A percentile compares a stretch with the other conserved stretches of the same genome.
Evolutionary conservation across 1,284 basidiomycete species (phyloP).

Genomic region (Pascua guehoae): DNA sequence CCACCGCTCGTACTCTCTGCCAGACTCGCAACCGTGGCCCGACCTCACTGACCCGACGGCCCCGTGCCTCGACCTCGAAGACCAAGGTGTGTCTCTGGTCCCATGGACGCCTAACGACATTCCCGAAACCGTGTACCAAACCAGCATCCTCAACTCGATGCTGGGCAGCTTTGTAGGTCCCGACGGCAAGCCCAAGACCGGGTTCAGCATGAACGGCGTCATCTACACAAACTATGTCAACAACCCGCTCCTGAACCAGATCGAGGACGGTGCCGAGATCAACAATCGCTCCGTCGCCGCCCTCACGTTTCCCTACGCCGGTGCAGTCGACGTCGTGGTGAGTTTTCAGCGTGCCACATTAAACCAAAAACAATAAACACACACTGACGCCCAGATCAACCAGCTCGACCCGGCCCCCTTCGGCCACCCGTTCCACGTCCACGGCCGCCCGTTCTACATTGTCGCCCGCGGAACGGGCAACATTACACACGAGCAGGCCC

Average conservation of each 20-base stretch:
- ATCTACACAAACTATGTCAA: constrained; percentile 31
- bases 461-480: constrained; percentile 40
- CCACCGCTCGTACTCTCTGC: constrained; percentile 14
- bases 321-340: constrained; percentile 5
- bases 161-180: constrained; percentile 21
- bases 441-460: constrained; percentile 30
- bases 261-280: constrained; percentile 21
- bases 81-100: constrained; percentile 21
- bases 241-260: constrained; percentile 32
- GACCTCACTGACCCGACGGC: background rate
- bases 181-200: constrained; percentile 15
- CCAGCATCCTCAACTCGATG: constrained; percentile 6
- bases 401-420: constrained; percentile 31
- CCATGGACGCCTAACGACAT: constrained; percentile 28
- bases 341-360: background rate
- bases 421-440: constrained; percentile 44
- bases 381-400: constrained; percentile 35
- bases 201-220: constrained; percentile 23
- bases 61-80: constrained; percentile 9
- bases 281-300: constrained; percentile 20
- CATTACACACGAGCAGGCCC: constrained; percentile 8
- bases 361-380: no score
- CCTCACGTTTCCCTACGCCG: constrained; percentile 21
- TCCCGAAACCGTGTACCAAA: constrained; percentile 19
- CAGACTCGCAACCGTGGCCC: constrained; percentile 23